A percentile compares a stretch with the other conserved stretches of the same genome.
Evolutionary conservation across 176 grass and related monocot species (phyloP).

Genomic region (Themeda triandra): DNA sequence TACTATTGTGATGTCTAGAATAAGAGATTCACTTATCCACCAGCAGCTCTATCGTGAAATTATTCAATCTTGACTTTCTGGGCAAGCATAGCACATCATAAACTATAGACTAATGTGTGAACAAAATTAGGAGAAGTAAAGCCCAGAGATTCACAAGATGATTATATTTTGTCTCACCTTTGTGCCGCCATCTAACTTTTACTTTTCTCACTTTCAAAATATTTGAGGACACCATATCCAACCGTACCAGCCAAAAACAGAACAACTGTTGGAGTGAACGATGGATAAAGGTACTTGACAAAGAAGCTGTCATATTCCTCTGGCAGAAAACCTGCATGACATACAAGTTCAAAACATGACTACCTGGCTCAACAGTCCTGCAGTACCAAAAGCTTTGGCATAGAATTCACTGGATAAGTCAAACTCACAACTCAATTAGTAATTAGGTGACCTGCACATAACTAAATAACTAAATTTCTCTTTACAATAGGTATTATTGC

Average conservation of each 20-base stretch:
- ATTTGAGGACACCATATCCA: constrained; percentile 86
- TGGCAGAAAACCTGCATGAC: constrained; percentile 76
- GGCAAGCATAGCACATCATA: neutral
- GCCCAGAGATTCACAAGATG: neutral
- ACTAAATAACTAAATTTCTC: too few relatives aligned
- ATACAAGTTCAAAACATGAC: neutral
- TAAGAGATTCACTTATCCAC: neutral
- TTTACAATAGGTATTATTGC: neutral
- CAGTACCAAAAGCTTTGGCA: neutral
- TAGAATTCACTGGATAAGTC: neutral
- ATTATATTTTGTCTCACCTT: constrained; percentile 16
- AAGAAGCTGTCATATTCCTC: constrained; percentile 82
- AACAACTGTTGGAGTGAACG: constrained; percentile 83
- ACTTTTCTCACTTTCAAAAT: constrained; percentile 79
- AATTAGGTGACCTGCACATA: neutral
- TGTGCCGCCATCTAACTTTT: constrained; percentile 39
- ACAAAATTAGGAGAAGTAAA: neutral
- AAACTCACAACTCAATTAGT: neutral
- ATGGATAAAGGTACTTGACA: constrained; percentile 87
- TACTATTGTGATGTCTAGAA: neutral
- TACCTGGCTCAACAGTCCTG: neutral
- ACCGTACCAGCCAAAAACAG: constrained; percentile 68
- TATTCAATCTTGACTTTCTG: neutral
- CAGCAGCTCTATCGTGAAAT: neutral
- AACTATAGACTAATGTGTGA: neutral